A percentile compares a stretch with the other conserved stretches of the same genome.
Evolutionary conservation across 257 asterid species (phyloP).

Genomic region (Verbena officinalis): DNA sequence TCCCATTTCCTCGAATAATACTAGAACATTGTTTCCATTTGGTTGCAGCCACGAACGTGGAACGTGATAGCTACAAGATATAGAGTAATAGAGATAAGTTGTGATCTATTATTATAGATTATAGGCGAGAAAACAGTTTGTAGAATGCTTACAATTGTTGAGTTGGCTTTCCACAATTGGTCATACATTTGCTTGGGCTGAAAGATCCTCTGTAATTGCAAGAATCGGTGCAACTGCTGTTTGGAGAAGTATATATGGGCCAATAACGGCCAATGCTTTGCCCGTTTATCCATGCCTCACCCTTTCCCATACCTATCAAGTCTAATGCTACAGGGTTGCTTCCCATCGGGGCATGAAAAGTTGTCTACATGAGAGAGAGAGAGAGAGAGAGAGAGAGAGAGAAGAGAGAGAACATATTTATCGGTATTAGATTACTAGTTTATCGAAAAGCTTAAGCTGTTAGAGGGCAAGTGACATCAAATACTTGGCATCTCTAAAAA

Average conservation of each 20-base stretch:
- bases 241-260: conserved; percentile 62
- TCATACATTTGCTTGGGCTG: conserved; percentile 58
- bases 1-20: conserved; percentile 81
- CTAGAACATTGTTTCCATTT: conserved; percentile 62
- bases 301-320: conserved; percentile 81
- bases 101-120: too few relatives aligned
- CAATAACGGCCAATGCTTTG: conserved; percentile 94
- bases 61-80: conserved; percentile 91
- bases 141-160: conserved; percentile 77
- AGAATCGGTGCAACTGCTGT: conserved; percentile 52
- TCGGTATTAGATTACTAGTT: too few relatives aligned
- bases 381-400: too few relatives aligned
- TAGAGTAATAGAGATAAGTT: too few relatives aligned
- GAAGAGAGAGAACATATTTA: too few relatives aligned
- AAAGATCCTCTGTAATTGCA: conserved; percentile 80
- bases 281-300: conserved; percentile 94
- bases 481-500: too few relatives aligned
- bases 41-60: conserved; percentile 89
- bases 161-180: conserved; percentile 80
- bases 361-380: conserved; percentile 51
- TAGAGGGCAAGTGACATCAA: too few relatives aligned
- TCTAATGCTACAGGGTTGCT: conserved; percentile 73
- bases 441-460: too few relatives aligned
- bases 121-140: too few relatives aligned
- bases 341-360: conserved; percentile 72